Evolutionary conservation across 2,329 filamentous ascomycete genomes (phyloP).

Genomic region (Aspergillus aculeatinus): DNA sequence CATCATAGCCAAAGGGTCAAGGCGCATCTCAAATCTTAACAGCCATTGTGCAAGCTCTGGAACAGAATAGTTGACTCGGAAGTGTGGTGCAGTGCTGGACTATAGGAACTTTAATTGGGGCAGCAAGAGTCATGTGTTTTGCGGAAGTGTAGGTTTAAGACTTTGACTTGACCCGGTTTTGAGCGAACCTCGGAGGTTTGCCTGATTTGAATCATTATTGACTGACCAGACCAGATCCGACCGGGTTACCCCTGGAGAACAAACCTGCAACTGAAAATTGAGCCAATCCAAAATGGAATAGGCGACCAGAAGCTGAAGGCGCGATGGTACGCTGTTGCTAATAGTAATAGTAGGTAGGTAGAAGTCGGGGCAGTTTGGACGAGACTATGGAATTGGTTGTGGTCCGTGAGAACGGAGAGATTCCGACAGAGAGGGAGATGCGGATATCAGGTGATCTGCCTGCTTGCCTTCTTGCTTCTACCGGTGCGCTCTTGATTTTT

Average conservation of each 20-base stretch:
- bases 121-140: not conserved
- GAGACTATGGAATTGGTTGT: not conserved
- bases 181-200: constrained; percentile 3
- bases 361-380: too few species aligned
- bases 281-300: constrained; percentile 1
- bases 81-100: constrained; percentile 2
- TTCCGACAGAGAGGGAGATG: not conserved
- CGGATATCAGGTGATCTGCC: not conserved
- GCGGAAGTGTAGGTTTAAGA: not conserved
- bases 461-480: not conserved
- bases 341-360: too few species aligned
- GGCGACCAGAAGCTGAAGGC: not conserved
- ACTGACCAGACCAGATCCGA: constrained; percentile 1
- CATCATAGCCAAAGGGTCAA: not conserved
- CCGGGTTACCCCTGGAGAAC: not conserved
- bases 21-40: not conserved
- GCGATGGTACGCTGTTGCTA: not conserved
- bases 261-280: constrained; percentile 3
- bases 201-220: constrained; percentile 4
- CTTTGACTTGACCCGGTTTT: constrained; percentile 5
- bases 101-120: constrained; percentile 4
- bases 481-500: not conserved
- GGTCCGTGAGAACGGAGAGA: not conserved
- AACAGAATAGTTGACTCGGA: not conserved
- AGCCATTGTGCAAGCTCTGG: not conserved